Evolutionary conservation across 805 yeast species (phyloP).

Genomic region (Teunomyces aglyptinius): DNA sequence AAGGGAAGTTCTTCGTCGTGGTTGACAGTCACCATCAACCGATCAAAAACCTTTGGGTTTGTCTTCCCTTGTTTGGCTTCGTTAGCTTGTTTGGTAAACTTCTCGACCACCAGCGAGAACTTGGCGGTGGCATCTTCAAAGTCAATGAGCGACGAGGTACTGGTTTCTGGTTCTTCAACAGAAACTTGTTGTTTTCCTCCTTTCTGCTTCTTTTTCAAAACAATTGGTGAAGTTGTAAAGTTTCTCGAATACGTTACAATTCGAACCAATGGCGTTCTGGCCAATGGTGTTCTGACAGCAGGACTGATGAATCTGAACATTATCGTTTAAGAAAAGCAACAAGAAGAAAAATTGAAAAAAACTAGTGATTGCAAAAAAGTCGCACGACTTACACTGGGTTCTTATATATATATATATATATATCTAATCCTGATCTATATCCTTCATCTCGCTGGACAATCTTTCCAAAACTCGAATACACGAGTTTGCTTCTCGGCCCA

Average conservation of each 20-base stretch:
- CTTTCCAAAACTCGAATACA: slow-evolving; percentile 17
- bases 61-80: slow-evolving; percentile 70
- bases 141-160: slow-evolving; percentile 22
- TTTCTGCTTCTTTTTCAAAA: slow-evolving; percentile 9
- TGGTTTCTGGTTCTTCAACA: slow-evolving; percentile 10
- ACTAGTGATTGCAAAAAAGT: neutral
- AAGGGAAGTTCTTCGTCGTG: slow-evolving; percentile 45
- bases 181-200: slow-evolving; percentile 5
- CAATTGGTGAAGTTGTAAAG: neutral
- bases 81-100: slow-evolving; percentile 53
- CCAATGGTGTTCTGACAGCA: neutral
- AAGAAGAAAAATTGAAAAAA: neutral
- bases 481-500: slow-evolving; percentile 50
- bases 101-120: slow-evolving; percentile 49
- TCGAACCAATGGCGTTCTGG: neutral
- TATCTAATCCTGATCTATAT: neutral
- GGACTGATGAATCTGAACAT: slow-evolving; percentile 1
- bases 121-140: slow-evolving; percentile 38
- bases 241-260: neutral
- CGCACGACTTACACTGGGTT: neutral
- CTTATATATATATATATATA: too few species aligned
- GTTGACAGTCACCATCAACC: slow-evolving; percentile 49
- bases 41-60: slow-evolving; percentile 64
- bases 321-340: neutral
- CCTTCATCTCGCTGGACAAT: slow-evolving; percentile 1